A percentile compares a stretch with the other conserved stretches of the same genome.
These are phyloP conservation scores for Talaromyces sp. DNA, from an alignment of 2,329 filamentous ascomycete genomes.

Conservation along the genomic window DNA sequence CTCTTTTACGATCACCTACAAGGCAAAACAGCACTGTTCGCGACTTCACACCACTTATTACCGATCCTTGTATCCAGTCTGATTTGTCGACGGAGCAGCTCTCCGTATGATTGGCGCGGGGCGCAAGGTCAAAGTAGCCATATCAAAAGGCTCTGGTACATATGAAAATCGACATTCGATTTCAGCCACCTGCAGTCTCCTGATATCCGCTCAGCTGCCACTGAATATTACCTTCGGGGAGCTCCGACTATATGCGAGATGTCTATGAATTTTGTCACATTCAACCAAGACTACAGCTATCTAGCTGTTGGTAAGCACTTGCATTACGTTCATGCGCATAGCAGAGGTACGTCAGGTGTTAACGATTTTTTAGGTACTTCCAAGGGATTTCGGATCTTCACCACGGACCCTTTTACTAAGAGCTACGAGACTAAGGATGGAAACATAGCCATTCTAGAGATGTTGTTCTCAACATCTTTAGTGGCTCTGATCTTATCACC, in stretches of 20 bases:
- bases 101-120: constrained; percentile 16
- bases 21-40: not conserved
- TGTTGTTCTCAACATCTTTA: constrained; percentile 96
- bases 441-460: constrained; percentile 93
- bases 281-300: constrained; percentile 98
- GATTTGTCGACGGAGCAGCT: constrained; percentile 7
- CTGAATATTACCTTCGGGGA: not conserved
- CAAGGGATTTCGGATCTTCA: constrained; percentile 92
- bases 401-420: constrained; percentile 91
- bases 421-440: constrained; percentile 92
- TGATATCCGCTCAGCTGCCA: not conserved
- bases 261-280: constrained; percentile 95
- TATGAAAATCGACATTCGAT: not conserved
- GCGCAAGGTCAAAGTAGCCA: constrained; percentile 9
- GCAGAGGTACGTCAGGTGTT: not conserved
- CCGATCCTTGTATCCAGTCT: not conserved
- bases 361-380: constrained; percentile 62
- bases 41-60: not conserved
- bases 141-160: not conserved
- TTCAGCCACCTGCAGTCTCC: not conserved
- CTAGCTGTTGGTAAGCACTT: constrained; percentile 74
- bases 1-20: not conserved
- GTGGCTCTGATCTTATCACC: constrained; percentile 91
- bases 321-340: not conserved
- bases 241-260: constrained; percentile 39